Base-by-base conservation (phyloP, 1,139 yeast species). In the Blastobotrys aristatus region DNA sequence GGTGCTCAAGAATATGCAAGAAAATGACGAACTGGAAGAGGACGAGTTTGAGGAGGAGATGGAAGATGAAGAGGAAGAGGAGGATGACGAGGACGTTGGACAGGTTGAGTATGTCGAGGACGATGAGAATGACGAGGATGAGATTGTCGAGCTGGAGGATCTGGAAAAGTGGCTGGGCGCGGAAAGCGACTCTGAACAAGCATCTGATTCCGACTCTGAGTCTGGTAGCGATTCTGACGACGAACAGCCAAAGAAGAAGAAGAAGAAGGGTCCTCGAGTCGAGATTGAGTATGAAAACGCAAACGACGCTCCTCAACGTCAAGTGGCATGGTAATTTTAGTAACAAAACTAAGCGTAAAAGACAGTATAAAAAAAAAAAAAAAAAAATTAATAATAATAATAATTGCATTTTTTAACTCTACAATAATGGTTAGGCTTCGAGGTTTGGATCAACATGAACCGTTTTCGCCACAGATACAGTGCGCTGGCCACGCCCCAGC, bases 101-200 rank as follows among this genome's bases (percentile, higher is more conserved):
- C 85, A 85, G 65, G 80, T 86, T 43, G 96, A 88, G 63, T 84
- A 81, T 60, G 95, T 85, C 36, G 92, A 82, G 63, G 83, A 65
- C 38, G 77, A 72, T 21, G 82, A 84, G 44, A 61, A 57, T 17
- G 43, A 39, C 21, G 95, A 85, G 35, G 96, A 84, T 52, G 97
- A 89, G 52, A 72, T 87, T 60, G 95, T 85, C 22, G 97, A 90
- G 63, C 77, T 89, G 71, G 96, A 89, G 68, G 97, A 89, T 60
- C 72, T 89, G 54, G 95, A 89, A 67, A 82, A 79, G 66, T 89
- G 96, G 96, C 75, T 90, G 46, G 95, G 82, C 54, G 85, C 77
- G 44, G 58, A 48, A 29, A 60, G 54, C 56, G 37, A 63, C 54
- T 61, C 59, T 33, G 73, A 76, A 49, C 79, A 70, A 40, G 57